Base-by-base conservation (phyloP, 1,284 basidiomycete genomes). In the Austroboletus rostrupii region DNA sequence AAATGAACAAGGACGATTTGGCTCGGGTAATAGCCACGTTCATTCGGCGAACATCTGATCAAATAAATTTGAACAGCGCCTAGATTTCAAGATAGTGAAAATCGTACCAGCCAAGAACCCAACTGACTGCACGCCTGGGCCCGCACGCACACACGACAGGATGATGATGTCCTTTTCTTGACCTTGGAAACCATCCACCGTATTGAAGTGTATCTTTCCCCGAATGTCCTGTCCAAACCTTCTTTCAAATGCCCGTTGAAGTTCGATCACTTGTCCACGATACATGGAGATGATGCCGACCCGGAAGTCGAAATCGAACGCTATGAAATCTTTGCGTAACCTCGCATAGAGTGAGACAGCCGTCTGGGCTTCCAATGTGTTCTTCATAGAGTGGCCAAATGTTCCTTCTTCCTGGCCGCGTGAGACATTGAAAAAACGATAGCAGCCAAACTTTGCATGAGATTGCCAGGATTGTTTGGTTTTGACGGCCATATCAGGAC, bases 121-220 rank as follows among this genome's bases (percentile, higher is more conserved):
- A 53, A 99, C 85, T 2, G 72, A 80, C 52, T 80, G 78, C 19
- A 92, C 70, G 19, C 87, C 85, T n/a, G 88, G 83, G 3, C 92
- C 90, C 13, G 91, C 88, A 60, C 95, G 83, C 19, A 97, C 95
- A 66, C 92, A 95, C 3, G 94, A 97, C 17, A 97, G 75, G 53
- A 97, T 97, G 66, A 97, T 95, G 47, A 98, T 83, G 59, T 95
- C 92, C 68, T 97, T 97, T 67, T 97, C 95, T 72, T 97, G 95
- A 45, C 95, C 95, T 70, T 98, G 95, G 63, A 98, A 98, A 10
- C 94, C 95, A 71, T 97, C 93, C 36, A 99, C 97, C 0, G 97
- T 99, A 66, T 97, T 92, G 74, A 99, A 98, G 60, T 97, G 90
- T 39, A 99, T 83, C 29, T 79, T 81, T 21, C 78, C 76, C 4